phyloP scores from a whole-genome alignment of 176 grass and related monocot genomes.

The Canna indica region DNA sequence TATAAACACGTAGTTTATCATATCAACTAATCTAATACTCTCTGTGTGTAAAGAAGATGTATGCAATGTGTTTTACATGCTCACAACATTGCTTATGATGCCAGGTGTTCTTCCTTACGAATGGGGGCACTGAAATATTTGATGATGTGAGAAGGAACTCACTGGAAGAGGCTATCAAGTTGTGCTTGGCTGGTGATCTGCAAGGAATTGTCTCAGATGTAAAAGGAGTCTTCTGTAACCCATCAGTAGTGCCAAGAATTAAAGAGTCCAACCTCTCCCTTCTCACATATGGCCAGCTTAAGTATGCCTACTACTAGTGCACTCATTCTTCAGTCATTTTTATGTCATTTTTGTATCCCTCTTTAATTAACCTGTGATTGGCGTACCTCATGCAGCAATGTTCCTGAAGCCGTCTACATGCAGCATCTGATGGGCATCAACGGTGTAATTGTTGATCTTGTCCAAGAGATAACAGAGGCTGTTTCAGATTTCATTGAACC shows the following conservation, averaged over 20 bases:
- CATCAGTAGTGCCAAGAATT: slow-evolving; percentile 48
- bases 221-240: slow-evolving; percentile 51
- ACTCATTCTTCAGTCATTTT: not conserved
- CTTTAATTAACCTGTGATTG: not conserved
- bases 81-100: not conserved
- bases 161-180: slow-evolving; percentile 71
- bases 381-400: slow-evolving; percentile 29
- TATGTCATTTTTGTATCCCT: not conserved
- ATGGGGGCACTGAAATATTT: slow-evolving; percentile 45
- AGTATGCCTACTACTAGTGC: slow-evolving; percentile 32
- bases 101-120: slow-evolving; percentile 90
- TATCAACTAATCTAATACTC: too few species aligned
- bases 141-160: slow-evolving; percentile 66
- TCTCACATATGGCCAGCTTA: slow-evolving; percentile 66
- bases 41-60: too few species aligned
- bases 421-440: slow-evolving; percentile 55
- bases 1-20: too few species aligned
- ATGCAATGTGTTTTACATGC: too few species aligned
- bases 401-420: slow-evolving; percentile 48
- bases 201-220: slow-evolving; percentile 91
- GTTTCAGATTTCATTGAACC: slow-evolving; percentile 29
- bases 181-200: slow-evolving; percentile 46
- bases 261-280: slow-evolving; percentile 75
- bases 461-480: slow-evolving; percentile 45
- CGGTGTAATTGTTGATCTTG: slow-evolving; percentile 52